These are phyloP conservation scores for Striga hermonthica DNA, from an alignment of 305 asterid species.

Conservation along the genomic window DNA sequence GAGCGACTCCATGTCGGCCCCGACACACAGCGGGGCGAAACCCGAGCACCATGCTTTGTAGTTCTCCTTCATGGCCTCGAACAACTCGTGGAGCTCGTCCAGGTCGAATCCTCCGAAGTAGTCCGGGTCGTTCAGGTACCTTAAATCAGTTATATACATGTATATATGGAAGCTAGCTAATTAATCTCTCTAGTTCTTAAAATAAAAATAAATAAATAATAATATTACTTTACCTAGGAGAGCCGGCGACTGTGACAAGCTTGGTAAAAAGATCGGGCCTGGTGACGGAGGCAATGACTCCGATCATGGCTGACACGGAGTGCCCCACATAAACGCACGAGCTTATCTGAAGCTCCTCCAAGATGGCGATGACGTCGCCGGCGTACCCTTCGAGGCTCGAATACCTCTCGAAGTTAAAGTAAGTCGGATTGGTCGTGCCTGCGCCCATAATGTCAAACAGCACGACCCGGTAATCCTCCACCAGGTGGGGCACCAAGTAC, in stretches of 20 bases:
- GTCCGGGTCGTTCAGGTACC: conserved; percentile 66
- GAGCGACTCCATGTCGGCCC: conserved; percentile 77
- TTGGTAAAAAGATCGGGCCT: conserved; percentile 80
- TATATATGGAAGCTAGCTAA: too few species aligned
- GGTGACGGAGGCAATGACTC: conserved; percentile 62
- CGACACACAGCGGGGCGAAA: conserved; percentile 71
- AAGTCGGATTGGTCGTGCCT: conserved; percentile 84
- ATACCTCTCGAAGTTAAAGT: conserved; percentile 75
- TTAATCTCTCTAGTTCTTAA: too few species aligned
- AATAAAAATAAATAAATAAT: too few species aligned
- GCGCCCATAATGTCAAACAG: conserved; percentile 82
- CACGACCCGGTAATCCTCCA: conserved; percentile 60
- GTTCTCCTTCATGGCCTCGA: conserved; percentile 70
- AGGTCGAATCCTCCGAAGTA: conserved; percentile 77
- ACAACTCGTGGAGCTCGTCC: conserved; percentile 57
- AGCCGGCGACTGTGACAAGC: conserved; percentile 55
- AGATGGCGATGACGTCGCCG: conserved; percentile 63
- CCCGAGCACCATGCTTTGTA: conserved; percentile 83
- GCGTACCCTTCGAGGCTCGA: conserved; percentile 72
- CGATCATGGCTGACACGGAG: conserved; percentile 85
- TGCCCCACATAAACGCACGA: conserved; percentile 75
- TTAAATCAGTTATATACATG: too few species aligned
- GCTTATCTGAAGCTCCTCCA: conserved; percentile 55
- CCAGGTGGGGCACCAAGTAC: conserved; percentile 70
- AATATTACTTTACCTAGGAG: conserved; percentile 49